Base-by-base conservation (phyloP, 176 grass and related monocot genomes). In the Tillandsia leiboldiana region DNA sequence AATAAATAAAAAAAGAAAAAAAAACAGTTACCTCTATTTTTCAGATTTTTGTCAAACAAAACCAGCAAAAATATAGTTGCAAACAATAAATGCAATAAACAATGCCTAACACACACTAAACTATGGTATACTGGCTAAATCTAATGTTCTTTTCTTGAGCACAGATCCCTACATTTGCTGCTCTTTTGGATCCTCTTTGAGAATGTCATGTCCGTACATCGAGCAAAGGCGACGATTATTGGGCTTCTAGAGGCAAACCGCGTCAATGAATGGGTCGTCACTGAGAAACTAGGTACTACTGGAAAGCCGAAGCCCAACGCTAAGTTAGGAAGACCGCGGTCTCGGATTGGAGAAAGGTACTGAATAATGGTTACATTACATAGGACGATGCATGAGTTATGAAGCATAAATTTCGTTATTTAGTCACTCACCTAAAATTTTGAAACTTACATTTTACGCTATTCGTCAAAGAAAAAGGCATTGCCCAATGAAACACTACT, bases 141-240 rank as follows among this genome's bases (percentile, higher is more conserved):
- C 33, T 42, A 42, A 42, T 42, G 33, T 42, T 42, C 3, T 42
- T 42, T 20, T 59, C 7, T 22, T 59, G 9, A 15, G n/a, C 68
- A 49, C 58, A 80, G 92, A 73, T 96, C 92, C 0, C 75, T 80
- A 3, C 92, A 96, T 70, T 74, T 91, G 11, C 80, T 96, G 53
- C 75, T 96, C 64, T 96, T 91, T 70, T 96, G 92, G 92, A 96
- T 89, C 69, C 80, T 87, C 17, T 96, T 96, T 53, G 92, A 96
- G 88, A 91, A 96, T 67, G 88, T 96, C 18, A 89, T 96, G 92
- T 91, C 92, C 14, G 80, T 96, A 81, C 92, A 96, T 67, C 78
- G 92, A 9, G 81, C 78, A 47, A 91, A 96, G 83, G 92, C 92
- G 12, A 82, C 81, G 9, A 63, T 96, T 70, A 89, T 91, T 57